Evolutionary conservation across 495 filamentous ascomycete species (phyloP).

Genomic region (Hypomontagnella submonticulosa): DNA sequence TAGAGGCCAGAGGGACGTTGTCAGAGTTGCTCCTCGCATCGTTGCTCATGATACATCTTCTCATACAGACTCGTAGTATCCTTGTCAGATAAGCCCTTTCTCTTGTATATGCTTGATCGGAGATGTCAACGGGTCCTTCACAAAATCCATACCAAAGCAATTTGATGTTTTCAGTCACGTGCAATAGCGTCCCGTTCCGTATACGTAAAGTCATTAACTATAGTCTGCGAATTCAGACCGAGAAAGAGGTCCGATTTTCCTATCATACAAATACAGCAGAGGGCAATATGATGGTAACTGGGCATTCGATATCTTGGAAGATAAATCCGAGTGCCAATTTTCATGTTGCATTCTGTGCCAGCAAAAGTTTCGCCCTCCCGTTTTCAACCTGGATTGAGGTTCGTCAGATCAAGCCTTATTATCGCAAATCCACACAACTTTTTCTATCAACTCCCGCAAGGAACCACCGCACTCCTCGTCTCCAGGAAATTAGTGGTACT

Average conservation of each 20-base stretch:
- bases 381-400: constrained; percentile 18
- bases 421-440: constrained; percentile 35
- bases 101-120: no score
- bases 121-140: neutral
- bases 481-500: constrained; percentile 10
- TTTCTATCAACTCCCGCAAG: constrained; percentile 31
- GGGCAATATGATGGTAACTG: constrained; percentile 15
- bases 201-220: constrained; percentile 10
- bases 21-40: constrained; percentile 3
- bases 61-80: neutral
- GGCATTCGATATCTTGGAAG: constrained; percentile 17
- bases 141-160: no score
- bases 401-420: constrained; percentile 28
- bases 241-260: constrained; percentile 26
- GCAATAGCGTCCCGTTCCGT: no score
- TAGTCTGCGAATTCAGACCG: constrained; percentile 15
- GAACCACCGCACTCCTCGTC: constrained; percentile 19
- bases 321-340: constrained; percentile 8
- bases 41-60: constrained; percentile 8
- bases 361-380: constrained; percentile 1
- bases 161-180: no score
- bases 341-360: constrained; percentile 11
- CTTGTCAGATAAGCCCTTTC: constrained; percentile 9
- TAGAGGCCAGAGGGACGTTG: no score
- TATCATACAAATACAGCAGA: constrained; percentile 43